phyloP scores from a whole-genome alignment of 164 flowering plant genomes.

The Buxus sempervirens region DNA sequence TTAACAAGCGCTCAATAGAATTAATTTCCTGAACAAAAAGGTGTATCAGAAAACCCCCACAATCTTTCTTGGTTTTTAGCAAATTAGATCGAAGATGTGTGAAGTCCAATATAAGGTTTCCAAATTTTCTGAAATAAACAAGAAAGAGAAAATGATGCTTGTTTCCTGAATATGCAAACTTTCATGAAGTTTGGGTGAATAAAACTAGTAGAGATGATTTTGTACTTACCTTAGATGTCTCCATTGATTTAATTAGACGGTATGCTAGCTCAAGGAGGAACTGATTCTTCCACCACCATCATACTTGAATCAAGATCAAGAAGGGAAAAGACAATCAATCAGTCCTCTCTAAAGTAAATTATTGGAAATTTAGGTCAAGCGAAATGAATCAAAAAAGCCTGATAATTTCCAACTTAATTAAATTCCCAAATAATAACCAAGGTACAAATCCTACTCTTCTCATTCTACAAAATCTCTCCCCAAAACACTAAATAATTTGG shows the following conservation, averaged over 20 bases:
- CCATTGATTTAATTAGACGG: too few species aligned
- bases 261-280: not conserved
- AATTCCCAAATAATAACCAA: not conserved
- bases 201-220: not conserved
- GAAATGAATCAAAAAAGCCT: slow-evolving; percentile 1
- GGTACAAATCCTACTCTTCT: not conserved
- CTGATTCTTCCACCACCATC: slow-evolving; percentile 5
- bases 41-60: not conserved
- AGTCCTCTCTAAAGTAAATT: too few species aligned
- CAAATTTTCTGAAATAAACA: too few species aligned
- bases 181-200: not conserved
- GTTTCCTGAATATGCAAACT: too few species aligned
- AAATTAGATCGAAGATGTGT: not conserved
- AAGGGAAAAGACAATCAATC: not conserved
- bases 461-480: not conserved
- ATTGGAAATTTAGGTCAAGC: not conserved
- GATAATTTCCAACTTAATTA: not conserved
- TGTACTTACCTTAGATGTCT: slow-evolving; percentile 1
- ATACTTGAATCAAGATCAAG: not conserved
- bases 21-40: not conserved
- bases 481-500: not conserved
- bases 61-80: not conserved
- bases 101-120: not conserved
- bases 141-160: not conserved
- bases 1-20: not conserved